Conservation (phyloP, 2,329 filamentous ascomycete genomes). For the Beauveria medogensis region DNA sequence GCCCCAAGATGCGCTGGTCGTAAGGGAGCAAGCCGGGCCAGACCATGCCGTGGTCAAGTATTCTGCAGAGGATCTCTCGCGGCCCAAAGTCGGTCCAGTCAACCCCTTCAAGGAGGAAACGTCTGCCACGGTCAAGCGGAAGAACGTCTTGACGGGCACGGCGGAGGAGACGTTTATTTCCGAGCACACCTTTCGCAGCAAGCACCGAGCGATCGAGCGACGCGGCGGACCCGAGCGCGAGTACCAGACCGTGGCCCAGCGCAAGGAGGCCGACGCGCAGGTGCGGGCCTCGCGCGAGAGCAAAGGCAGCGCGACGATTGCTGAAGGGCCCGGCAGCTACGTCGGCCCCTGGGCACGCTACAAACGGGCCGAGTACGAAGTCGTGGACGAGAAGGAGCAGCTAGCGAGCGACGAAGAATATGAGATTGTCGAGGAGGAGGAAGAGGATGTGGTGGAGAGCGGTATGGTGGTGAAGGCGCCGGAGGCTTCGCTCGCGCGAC, state of each 20-base stretch:
- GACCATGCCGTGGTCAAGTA: slow-evolving; percentile 56
- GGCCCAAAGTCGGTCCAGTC: slow-evolving; percentile 57
- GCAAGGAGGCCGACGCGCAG: slow-evolving; percentile 63
- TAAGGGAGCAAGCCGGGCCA: slow-evolving; percentile 44
- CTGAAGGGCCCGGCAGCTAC: slow-evolving; percentile 82
- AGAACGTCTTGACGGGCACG: slow-evolving; percentile 75
- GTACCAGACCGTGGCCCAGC: slow-evolving; percentile 43
- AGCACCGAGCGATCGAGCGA: slow-evolving; percentile 76
- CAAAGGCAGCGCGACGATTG: slow-evolving; percentile 76
- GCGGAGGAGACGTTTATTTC: slow-evolving; percentile 85
- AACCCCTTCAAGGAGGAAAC: slow-evolving; percentile 62
- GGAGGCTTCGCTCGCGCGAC: slow-evolving; percentile 41
- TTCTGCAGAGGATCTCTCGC: slow-evolving; percentile 64
- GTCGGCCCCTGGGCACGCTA: slow-evolving; percentile 88
- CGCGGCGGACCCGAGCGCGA: slow-evolving; percentile 50
- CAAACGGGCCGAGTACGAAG: slow-evolving; percentile 61
- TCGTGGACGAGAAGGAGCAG: slow-evolving; percentile 65
- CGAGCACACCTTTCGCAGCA: slow-evolving; percentile 80
- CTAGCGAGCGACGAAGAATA: slow-evolving; percentile 74
- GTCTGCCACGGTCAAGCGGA: slow-evolving; percentile 57
- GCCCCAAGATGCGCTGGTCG: slow-evolving; percentile 54
- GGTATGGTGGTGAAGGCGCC: slow-evolving; percentile 53
- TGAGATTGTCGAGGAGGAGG: slow-evolving; percentile 69
- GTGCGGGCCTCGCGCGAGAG: slow-evolving; percentile 69
- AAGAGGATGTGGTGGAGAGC: slow-evolving; percentile 60